Evolutionary conservation across 2,329 filamentous ascomycete genomes (phyloP), one percentile per base, ranked within the genome.

Genomic region (Colletotrichum tofieldiae): DNA sequence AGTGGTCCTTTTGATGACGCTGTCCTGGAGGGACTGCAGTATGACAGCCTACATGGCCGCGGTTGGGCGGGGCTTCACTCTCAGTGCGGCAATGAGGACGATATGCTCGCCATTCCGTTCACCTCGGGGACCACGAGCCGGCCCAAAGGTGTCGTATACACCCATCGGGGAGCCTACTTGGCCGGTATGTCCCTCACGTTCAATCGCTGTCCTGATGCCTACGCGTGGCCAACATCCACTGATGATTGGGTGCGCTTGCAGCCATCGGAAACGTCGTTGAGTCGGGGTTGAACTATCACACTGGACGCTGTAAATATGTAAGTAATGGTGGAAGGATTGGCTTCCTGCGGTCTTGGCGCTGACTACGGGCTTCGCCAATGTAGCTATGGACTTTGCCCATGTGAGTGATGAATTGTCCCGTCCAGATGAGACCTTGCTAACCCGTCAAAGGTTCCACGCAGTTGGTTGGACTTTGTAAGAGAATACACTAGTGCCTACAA

Each of bases 121-220:
- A 99, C 96, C 0, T 96, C 93, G 37, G 96, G 96, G 5, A 98
- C 96, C 1, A 98, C 96, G 0, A 95, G 95, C 0, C 87, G 89
- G 39, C 96, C 96, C 29, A 98, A 99, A 81, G 96, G 96, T 6
- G 96, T 98, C 3, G 91, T 97, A 67, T 98, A 93, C 79, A 98
- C 94, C 1, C 94, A 98, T 81, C 89, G 96, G 58, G 93, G 95
- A 5, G 91, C 91, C 9, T 99, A 64, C 47, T 37, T 64, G 35
- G 61, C 49, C 9, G 45, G 60, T 63, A 63, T 16, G 60, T 41
- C 32, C 26, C 35, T n/a, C 23, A 4, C 12, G 32, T 16, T 37
- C n/a, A 20, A 18, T n/a, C 8, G 11, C 18, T 29, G 14, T 12
- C 7, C 2, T 29, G 1, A 39, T 18, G 9, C 32, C 16, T 9